These are phyloP conservation scores for Capniomyces stellatus DNA, from an alignment of 371 early-diverging fungal species.

Conservation along the genomic window DNA sequence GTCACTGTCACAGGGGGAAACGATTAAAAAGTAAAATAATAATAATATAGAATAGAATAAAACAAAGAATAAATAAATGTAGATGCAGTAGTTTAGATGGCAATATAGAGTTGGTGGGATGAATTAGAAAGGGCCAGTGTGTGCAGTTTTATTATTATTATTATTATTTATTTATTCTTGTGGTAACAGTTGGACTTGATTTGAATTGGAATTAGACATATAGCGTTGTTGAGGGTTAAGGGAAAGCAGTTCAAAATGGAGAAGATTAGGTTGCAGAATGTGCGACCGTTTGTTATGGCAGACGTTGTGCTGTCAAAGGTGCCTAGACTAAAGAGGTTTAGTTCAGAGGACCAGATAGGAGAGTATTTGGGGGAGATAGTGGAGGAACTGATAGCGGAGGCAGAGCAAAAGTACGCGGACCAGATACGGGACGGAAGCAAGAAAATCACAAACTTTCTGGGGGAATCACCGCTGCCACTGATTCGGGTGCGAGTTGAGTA, in stretches of 20 bases:
- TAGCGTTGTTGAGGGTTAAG: conserved; percentile 53
- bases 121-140: too few species aligned
- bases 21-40: conserved; percentile 50
- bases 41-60: too few species aligned
- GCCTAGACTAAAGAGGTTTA: conserved; percentile 19
- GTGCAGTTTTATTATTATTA: too few species aligned
- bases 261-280: conserved; percentile 53
- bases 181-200: neutral
- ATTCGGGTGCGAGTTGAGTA: conserved; percentile 78
- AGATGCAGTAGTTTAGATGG: too few species aligned
- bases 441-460: conserved; percentile 6
- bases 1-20: conserved; percentile 79
- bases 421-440: conserved; percentile 10
- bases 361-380: conserved; percentile 34
- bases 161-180: neutral
- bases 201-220: conserved; percentile 27
- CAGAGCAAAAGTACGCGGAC: conserved; percentile 38
- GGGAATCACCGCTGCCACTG: conserved; percentile 31
- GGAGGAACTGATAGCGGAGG: conserved; percentile 43
- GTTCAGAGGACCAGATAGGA: conserved; percentile 26
- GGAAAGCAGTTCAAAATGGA: conserved; percentile 43
- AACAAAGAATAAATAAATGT: too few species aligned
- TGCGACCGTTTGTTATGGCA: conserved; percentile 77
- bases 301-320: conserved; percentile 40
- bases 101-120: too few species aligned